A percentile compares a stretch with the other conserved stretches of the same genome.
These are phyloP conservation scores for Mariannaea sp. DNA, from an alignment of 2,329 filamentous ascomycete species.

Conservation along the genomic window DNA sequence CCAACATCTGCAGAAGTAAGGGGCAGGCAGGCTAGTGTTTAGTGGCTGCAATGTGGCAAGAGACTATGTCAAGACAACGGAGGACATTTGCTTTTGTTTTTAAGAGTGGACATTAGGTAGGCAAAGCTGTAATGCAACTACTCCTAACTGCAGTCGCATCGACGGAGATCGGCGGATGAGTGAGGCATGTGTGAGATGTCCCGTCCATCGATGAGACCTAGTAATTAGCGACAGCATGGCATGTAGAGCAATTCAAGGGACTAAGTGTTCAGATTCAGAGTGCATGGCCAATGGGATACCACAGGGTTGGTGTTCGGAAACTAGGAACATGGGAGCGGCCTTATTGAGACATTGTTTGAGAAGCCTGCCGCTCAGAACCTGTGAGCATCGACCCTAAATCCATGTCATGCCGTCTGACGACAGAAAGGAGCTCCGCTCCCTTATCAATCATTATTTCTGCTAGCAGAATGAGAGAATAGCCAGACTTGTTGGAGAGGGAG, in stretches of 20 bases:
- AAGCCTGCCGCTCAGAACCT: neutral
- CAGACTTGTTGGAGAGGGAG: neutral
- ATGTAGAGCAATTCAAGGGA: slow-evolving; percentile 4
- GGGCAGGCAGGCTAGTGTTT: neutral
- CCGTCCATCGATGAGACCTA: slow-evolving; percentile 10
- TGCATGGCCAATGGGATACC: neutral
- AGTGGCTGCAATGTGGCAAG: slow-evolving; percentile 7
- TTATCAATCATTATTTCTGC: neutral
- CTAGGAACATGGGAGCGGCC: neutral
- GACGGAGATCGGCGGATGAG: slow-evolving; percentile 12
- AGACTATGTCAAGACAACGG: neutral
- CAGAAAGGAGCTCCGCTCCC: neutral
- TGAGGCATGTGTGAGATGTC: slow-evolving; percentile 20
- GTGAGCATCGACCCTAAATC: neutral
- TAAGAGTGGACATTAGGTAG: neutral
- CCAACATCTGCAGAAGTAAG: slow-evolving; percentile 1
- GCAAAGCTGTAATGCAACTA: neutral
- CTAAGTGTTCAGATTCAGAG: slow-evolving; percentile 5
- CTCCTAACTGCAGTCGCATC: neutral
- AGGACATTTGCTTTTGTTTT: slow-evolving; percentile 1
- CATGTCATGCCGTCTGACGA: neutral
- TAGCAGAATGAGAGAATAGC: neutral
- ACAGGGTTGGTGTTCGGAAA: neutral
- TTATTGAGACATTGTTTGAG: slow-evolving; percentile 1
- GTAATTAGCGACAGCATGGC: slow-evolving; percentile 9